Evolutionary conservation across 768 basidiomycete species (phyloP), one percentile per base, ranked within the genome.

Genomic region (Kwoniella bestiolae): DNA sequence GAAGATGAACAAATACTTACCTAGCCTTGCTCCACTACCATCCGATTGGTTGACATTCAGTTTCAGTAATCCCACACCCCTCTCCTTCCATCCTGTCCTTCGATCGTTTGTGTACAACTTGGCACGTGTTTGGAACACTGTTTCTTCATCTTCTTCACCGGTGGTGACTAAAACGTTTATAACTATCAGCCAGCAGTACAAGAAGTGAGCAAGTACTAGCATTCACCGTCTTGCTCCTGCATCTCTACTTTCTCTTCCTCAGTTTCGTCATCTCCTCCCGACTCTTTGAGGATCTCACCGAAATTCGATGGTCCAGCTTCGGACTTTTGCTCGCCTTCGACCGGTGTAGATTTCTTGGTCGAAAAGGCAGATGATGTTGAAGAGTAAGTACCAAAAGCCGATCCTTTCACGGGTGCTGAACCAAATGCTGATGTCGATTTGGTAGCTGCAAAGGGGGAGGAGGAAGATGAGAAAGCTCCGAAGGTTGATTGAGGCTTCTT

Each of bases 61-160:
- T 56, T 78, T 79, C 29, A 82, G 58, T 2, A 72, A 57, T 0
- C 82, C 82, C 1, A 79, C 80, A 2, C 82, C 82, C 34, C 82
- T 52, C 61, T 83, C 82, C 59, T 76, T 80, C 81, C 80, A 83
- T 23, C 74, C 66, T 5, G 77, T 79, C 12, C 68, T 70, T 21
- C 68, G 63, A 46, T 82, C 79, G 70, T 80, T 79, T 12, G 79
- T 71, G 58, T 80, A 79, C 21, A 83, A 61, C 65, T 81, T 82
- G 5, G 73, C 71, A 29, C 82, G 79, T 9, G 77, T 76, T 51
- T 80, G 79, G 57, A 79, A 79, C 3, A 76, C 46, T 3, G 81
- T 82, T 29, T 76, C 76, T 55, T 83, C 82, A 18, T 81, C 79
- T 57, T 83, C 82, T 63, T 83, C 82, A 8, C 82, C 82, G 1